Conservation (phyloP, 2,329 filamentous ascomycete genomes). For the Neonectria magnoliae region DNA sequence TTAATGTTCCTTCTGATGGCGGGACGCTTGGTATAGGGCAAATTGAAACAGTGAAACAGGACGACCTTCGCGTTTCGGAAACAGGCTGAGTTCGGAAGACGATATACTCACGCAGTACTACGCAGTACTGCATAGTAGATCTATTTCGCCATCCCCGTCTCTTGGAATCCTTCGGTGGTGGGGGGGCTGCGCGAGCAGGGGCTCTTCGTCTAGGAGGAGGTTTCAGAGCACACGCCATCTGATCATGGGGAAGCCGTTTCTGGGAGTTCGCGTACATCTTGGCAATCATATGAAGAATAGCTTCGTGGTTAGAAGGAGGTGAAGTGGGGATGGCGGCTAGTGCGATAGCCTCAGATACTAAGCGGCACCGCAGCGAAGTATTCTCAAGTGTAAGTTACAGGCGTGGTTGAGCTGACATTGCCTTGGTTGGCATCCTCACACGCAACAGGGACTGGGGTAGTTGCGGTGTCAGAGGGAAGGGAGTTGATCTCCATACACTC, state of each 20-base stretch:
- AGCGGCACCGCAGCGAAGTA: neutral
- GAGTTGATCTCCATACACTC: neutral
- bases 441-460: neutral
- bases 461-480: neutral
- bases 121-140: constrained; percentile 1
- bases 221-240: constrained; percentile 12
- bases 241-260: neutral
- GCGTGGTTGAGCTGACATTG: neutral
- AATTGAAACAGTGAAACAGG: constrained; percentile 18
- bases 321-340: neutral
- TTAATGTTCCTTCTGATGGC: neutral
- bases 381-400: too few relatives aligned
- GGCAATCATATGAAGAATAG: neutral
- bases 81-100: constrained; percentile 7
- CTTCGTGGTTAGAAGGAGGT: neutral
- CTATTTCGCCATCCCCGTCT: constrained; percentile 3
- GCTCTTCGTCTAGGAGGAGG: constrained; percentile 4
- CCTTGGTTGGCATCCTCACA: neutral
- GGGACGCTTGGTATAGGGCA: neutral
- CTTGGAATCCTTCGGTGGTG: constrained; percentile 18
- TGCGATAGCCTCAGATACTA: neutral
- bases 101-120: neutral
- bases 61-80: constrained; percentile 10
- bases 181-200: constrained; percentile 12
- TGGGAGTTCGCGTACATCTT: neutral